Evolutionary conservation across 768 basidiomycete genomes (phyloP).

Genomic region (Lentinula raphanica): DNA sequence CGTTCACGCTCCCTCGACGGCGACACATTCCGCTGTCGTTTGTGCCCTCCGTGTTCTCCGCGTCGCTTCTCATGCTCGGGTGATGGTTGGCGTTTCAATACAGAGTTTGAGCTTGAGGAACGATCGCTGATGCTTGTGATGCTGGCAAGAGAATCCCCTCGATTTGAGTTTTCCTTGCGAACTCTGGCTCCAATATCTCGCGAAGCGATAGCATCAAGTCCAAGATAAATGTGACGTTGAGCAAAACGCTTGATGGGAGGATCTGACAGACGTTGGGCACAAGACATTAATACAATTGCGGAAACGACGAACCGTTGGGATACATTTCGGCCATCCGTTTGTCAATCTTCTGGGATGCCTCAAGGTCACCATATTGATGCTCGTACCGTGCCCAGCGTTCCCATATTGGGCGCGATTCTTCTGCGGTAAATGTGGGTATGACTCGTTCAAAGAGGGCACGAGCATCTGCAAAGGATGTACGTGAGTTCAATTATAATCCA

Average conservation of each 20-base stretch:
- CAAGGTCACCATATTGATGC: constrained; percentile 91
- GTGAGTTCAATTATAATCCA: background rate
- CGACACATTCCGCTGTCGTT: constrained; percentile 27
- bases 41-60: constrained; percentile 22
- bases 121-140: background rate
- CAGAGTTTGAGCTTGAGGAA: background rate
- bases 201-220: constrained; percentile 79
- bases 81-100: background rate
- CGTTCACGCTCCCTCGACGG: constrained; percentile 17
- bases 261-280: constrained; percentile 41
- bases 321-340: constrained; percentile 85
- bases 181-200: constrained; percentile 80
- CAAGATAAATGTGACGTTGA: constrained; percentile 76
- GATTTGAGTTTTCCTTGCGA: constrained; percentile 8
- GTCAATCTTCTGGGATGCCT: constrained; percentile 84
- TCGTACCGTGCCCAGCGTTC: constrained; percentile 95
- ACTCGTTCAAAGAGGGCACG: constrained; percentile 92
- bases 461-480: constrained; percentile 61
- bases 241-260: constrained; percentile 89
- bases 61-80: constrained; percentile 16
- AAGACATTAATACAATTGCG: background rate
- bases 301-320: constrained; percentile 58
- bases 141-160: background rate
- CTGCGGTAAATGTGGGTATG: constrained; percentile 69
- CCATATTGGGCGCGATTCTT: constrained; percentile 84